phyloP scores from a whole-genome alignment of 2,329 filamentous ascomycete genomes.

The Trichoderma sp. region DNA sequence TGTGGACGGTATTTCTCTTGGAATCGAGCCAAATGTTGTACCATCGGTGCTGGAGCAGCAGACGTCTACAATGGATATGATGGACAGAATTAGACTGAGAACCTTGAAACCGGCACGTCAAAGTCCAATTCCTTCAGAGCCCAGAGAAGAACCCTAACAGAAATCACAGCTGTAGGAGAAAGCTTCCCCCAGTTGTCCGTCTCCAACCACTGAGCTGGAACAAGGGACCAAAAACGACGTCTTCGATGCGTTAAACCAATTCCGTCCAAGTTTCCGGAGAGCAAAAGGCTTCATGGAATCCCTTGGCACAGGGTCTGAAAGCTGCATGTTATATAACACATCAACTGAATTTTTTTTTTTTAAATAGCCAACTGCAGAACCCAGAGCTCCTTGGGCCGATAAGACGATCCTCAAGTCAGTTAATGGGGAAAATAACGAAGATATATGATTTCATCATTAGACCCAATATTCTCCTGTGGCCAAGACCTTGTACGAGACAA shows the following conservation, averaged over 20 bases:
- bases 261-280: background rate
- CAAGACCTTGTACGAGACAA: constrained; percentile 23
- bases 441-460: constrained; percentile 39
- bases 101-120: constrained; percentile 45
- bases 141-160: constrained; percentile 44
- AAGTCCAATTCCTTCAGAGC: constrained; percentile 42
- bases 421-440: background rate
- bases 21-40: background rate
- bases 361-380: constrained; percentile 31
- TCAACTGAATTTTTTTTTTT: constrained; percentile 40
- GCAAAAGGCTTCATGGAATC: background rate
- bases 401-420: constrained; percentile 22
- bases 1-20: background rate
- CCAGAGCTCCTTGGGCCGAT: constrained; percentile 25
- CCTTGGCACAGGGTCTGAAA: constrained; percentile 29
- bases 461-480: constrained; percentile 26
- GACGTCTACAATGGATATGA: too few relatives aligned
- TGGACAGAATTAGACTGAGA: too few relatives aligned
- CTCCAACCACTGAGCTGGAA: constrained; percentile 37
- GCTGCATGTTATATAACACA: constrained; percentile 46
- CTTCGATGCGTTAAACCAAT: constrained; percentile 23
- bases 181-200: constrained; percentile 34
- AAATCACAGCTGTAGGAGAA: constrained; percentile 30
- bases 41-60: too few relatives aligned
- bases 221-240: constrained; percentile 35